phyloP scores from a whole-genome alignment of 768 basidiomycete species.

The Aureoboletus auriporus region DNA sequence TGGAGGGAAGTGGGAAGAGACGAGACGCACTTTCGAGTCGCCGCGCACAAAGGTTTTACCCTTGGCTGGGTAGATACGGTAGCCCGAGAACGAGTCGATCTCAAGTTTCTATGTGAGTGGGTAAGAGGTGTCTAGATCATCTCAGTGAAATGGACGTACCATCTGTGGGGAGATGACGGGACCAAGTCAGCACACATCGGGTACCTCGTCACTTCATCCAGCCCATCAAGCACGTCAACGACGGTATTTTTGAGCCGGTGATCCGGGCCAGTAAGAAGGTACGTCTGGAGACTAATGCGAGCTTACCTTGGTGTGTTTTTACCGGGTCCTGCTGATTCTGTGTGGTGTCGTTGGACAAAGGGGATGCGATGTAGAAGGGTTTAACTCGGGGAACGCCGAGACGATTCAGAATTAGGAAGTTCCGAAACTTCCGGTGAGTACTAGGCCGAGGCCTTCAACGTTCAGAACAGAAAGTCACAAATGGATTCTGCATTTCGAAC shows the following conservation, averaged over 20 bases:
- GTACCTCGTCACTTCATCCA: slow-evolving; percentile 38
- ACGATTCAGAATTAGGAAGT: no score
- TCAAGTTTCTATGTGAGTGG: slow-evolving; percentile 78
- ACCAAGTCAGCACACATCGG: slow-evolving; percentile 35
- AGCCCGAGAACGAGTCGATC: slow-evolving; percentile 97
- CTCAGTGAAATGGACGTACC: slow-evolving; percentile 14
- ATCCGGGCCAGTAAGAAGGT: background rate
- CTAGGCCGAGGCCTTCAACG: no score
- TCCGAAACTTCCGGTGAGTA: no score
- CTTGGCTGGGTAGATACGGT: slow-evolving; percentile 97
- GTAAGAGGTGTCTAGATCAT: background rate
- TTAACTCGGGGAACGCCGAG: no score
- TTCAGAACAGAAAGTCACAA: no score
- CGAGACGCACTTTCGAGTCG: slow-evolving; percentile 79
- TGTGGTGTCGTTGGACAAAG: slow-evolving; percentile 11
- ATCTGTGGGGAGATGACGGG: slow-evolving; percentile 16
- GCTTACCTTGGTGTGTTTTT: slow-evolving; percentile 60
- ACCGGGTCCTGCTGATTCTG: slow-evolving; percentile 26
- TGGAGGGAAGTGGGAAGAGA: no score
- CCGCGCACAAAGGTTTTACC: slow-evolving; percentile 94
- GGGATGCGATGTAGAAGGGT: no score
- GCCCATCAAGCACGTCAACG: slow-evolving; percentile 22
- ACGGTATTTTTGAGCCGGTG: slow-evolving; percentile 2
- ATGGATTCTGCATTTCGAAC: no score
- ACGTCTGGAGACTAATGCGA: slow-evolving; percentile 24